phyloP scores from a whole-genome alignment of 2,329 filamentous ascomycete species.

The Aspergillus felis region DNA sequence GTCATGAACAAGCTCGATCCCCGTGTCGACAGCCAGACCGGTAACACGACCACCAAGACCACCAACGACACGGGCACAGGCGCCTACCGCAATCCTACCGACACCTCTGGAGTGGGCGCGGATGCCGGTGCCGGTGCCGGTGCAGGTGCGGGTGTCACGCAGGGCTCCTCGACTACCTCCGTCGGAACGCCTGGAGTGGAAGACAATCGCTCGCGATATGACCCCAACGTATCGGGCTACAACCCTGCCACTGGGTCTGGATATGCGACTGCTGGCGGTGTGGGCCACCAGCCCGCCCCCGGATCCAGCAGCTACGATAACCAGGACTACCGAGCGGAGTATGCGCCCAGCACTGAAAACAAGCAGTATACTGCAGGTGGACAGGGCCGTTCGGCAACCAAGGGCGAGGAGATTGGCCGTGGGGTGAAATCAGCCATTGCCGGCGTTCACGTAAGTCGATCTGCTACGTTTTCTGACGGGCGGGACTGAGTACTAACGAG shows the following conservation, averaged over 20 bases:
- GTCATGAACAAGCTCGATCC: constrained; percentile 26
- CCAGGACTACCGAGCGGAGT: constrained; percentile 12
- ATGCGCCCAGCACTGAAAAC: constrained; percentile 17
- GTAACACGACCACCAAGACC: constrained; percentile 16
- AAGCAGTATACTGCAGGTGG: constrained; percentile 7
- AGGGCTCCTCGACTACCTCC: constrained; percentile 27
- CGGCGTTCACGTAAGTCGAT: constrained; percentile 33
- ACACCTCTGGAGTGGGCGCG: background rate
- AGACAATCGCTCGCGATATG: constrained; percentile 15
- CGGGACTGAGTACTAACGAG: background rate
- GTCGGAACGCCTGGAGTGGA: constrained; percentile 18
- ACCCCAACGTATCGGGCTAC: constrained; percentile 17
- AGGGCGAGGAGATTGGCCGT: constrained; percentile 19
- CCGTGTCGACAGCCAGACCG: constrained; percentile 22
- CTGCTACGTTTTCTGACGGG: background rate
- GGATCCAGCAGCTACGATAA: constrained; percentile 15
- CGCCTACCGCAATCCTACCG: constrained; percentile 6
- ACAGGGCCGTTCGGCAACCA: constrained; percentile 6
- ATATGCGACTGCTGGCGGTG: constrained; percentile 13
- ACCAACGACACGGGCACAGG: constrained; percentile 11
- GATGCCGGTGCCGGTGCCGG: too few relatives aligned
- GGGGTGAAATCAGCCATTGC: constrained; percentile 27
- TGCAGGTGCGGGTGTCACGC: constrained; percentile 8
- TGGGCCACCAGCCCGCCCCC: constrained; percentile 7
- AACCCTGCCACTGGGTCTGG: constrained; percentile 25